Evolutionary conservation across 257 asterid species (phyloP).

Genomic region (Paulownia fortunei): DNA sequence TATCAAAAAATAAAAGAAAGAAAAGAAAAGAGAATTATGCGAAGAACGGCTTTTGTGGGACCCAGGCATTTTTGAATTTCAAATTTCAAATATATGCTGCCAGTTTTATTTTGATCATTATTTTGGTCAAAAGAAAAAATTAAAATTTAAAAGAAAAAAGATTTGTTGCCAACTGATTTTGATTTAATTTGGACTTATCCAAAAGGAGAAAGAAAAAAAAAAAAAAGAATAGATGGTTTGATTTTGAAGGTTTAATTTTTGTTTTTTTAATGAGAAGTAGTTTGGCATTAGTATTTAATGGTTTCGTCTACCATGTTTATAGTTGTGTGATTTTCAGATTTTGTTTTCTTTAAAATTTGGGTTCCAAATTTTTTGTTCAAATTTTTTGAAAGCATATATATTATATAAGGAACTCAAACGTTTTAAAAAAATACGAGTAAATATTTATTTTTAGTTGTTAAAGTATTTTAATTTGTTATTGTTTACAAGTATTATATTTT

Average conservation of each 20-base stretch:
- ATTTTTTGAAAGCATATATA: too few relatives aligned
- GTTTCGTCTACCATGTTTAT: background rate
- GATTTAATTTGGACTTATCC: conserved; percentile 18
- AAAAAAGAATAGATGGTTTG: background rate
- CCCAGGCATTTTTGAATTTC: conserved; percentile 42
- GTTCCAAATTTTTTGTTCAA: too few relatives aligned
- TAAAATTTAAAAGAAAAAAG: background rate
- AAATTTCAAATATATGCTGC: conserved; percentile 34
- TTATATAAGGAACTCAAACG: too few relatives aligned
- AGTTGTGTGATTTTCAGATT: too few relatives aligned
- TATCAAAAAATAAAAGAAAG: background rate
- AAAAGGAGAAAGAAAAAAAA: background rate
- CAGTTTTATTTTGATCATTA: background rate
- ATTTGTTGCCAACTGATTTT: conserved; percentile 22
- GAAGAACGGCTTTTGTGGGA: conserved; percentile 41
- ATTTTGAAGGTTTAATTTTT: background rate
- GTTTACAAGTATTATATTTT: too few relatives aligned
- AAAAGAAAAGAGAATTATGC: conserved; percentile 22
- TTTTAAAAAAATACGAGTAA: too few relatives aligned
- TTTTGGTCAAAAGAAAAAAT: background rate
- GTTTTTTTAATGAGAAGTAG: too few relatives aligned
- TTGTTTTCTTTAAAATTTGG: too few relatives aligned
- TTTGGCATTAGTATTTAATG: too few relatives aligned
- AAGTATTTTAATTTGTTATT: too few relatives aligned
- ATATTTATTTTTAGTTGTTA: too few relatives aligned